Evolutionary conservation across 164 flowering plant genomes (phyloP), one percentile per base, ranked within the genome.

Genomic region (Vitis rotundifolia): DNA sequence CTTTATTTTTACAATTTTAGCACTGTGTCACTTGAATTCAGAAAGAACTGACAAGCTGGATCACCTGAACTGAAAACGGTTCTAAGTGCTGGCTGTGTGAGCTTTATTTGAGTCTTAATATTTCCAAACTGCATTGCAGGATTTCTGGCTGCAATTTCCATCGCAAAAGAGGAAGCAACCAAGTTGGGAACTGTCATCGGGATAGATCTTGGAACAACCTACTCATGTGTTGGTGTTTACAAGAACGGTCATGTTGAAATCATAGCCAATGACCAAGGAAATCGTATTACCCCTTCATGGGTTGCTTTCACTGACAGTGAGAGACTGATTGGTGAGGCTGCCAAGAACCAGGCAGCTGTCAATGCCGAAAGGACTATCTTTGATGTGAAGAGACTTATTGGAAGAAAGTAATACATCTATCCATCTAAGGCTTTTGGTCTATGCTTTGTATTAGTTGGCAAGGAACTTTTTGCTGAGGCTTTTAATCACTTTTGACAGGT

Each of bases 221-320:
- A 89, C 52, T 91, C 97, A 5, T 91, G 97, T 87, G 97, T 91
- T 70, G 97, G 97, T 72, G 97, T 91, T 22, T 91, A 91, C 83
- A 88, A 78, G 83, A 88, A 88, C 44, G 94, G 92, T 37, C 92
- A 87, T 82, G 95, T 90, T 7, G 95, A 92, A 70, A 91, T 91
- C 61, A 91, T 91, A 82, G 97, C 97, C 68, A 91, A 91, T 69
- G 97, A 91, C 79, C 94, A 92, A 70, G 95, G 97, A 57, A 92
- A 92, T 73, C 89, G 97, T 44, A 91, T 91, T 64, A 89, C 93
- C 54, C 97, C 97, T 31, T 90, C 97, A 8, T 91, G 97, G 97
- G 94, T 91, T 68, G 94, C 85, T 11, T 91, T 91, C 85, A 88
- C 93, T 47, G 89, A 89, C 70, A 57, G 72, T 52, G 94, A 91